Evolutionary conservation across 208 protist species (phyloP), one percentile per base, ranked within the genome.

Genomic region (Leishmania martiniquensis): DNA sequence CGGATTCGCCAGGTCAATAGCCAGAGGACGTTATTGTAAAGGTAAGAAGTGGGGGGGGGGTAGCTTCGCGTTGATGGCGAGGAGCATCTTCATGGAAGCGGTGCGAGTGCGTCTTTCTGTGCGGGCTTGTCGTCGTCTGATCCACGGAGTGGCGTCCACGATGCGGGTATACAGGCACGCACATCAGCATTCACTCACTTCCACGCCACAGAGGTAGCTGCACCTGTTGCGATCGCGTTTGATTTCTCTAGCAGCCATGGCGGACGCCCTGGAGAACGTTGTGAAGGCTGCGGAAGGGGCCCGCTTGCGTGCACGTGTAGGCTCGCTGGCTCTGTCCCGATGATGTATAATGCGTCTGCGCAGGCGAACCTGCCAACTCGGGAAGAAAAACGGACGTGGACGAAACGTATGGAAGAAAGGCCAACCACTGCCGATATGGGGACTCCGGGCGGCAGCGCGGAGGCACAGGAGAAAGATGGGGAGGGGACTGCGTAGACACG

Each of bases 1-100:
- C 71, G 70, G 62, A 78, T 86, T 75, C 73, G 68, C 1, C 54
- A 57, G 32, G 75, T 29, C 20, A 77, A 81, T 59, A 72, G 29
- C 69, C 2, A 37, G 69, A 37, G 51, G 59, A 25, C 42, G 22
- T 52, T 29, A 29, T 55, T 29, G 44, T 72, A 15, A 52, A 34
- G 29, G n/a, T n/a, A n/a, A n/a, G n/a, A n/a, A n/a, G n/a, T n/a
- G 9, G 25, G 9, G 32, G 55, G 29, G 0, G 2, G 44, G 10
- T 13, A 42, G 12, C 34, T 9, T 9, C 17, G 34, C 15, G 22
- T 20, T 44, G 63, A 44, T 45, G 37, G 1, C 63, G 22, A 17
- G 17, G 12, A 22, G 63, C 17, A 29, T n/a, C 9, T n/a, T 13
- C 15, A 17, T 68, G 20, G 34, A n/a, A 68, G 39, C 63, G 25